phyloP scores from a whole-genome alignment of 78 protist species.

The Bigelowiella natans region DNA sequence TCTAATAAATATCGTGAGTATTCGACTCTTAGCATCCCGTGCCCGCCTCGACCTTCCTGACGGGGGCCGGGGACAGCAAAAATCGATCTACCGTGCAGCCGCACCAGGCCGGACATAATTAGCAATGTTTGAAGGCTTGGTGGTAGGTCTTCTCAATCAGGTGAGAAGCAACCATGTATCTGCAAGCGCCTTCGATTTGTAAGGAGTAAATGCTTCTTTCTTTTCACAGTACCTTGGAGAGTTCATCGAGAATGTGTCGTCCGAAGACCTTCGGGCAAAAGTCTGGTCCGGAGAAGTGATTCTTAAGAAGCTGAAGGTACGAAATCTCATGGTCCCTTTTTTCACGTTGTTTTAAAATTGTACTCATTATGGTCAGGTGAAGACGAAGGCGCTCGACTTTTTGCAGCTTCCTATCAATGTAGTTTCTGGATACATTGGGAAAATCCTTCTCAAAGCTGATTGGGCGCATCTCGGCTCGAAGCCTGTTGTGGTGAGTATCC shows the following conservation, averaged over 20 bases:
- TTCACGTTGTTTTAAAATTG: too few species aligned
- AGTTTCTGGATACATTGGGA: neutral
- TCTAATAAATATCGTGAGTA: too few species aligned
- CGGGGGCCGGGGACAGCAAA: too few species aligned
- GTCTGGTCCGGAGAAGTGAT: neutral
- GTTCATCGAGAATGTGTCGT: neutral
- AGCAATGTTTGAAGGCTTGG: neutral
- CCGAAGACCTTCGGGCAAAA: neutral
- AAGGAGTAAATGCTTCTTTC: neutral
- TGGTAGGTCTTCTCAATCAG: neutral
- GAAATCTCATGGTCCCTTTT: too few species aligned
- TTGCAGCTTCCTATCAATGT: neutral
- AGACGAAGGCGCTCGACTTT: too few species aligned
- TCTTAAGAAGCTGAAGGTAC: neutral
- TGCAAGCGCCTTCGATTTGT: neutral
- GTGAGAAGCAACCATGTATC: neutral
- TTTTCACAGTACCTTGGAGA: neutral
- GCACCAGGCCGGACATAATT: too few species aligned
- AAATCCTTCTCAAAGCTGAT: neutral
- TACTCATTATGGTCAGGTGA: too few species aligned
- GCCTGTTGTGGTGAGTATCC: neutral
- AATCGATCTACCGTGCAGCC: too few species aligned
- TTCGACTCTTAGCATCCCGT: too few species aligned
- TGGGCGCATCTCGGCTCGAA: neutral
- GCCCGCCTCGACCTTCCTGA: too few species aligned